Evolutionary conservation across 1,284 basidiomycete genomes (phyloP), one percentile per base, ranked within the genome.

Genomic region (Fomitopsis palustris): DNA sequence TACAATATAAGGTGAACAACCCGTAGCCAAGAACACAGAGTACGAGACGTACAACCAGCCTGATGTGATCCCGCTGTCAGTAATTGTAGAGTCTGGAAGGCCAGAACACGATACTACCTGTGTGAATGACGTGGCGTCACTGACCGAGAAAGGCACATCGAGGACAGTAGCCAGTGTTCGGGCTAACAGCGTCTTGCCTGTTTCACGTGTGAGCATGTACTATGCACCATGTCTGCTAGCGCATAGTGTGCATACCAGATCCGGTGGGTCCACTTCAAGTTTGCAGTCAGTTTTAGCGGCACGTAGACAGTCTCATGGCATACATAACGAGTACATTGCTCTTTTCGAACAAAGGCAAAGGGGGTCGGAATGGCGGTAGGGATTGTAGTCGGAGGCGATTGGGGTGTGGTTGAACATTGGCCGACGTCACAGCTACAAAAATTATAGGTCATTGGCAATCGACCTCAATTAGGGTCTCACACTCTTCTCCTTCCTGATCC

Each of bases 321-420:
- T 72, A 92, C 93, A 96, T 83, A 63, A 96, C 87, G 54, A 96
- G 77, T 1, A 96, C 92, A 70, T 97, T 96, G 69, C 92, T 95
- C 81, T 97, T 97, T 78, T 96, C 95, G 59, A 95, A 92, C 31
- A 84, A 68, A 39, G 86, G 81, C n/a, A 79, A 67, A 2, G 76
- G 72, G 57, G 76, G 67, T 54, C 77, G 78, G 21, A 80, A 67
- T 35, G 77, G 76, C 54, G 75, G 67, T 58, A 52, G 35, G 5
- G 78, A 72, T 55, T 74, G 72, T 61, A 70, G 72, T 25, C 63
- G 62, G 62, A 69, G 68, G 56, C 76, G 75, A 43, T 75, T 70
- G 12, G 78, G 76, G 67, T 78, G 75, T 43, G 88, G 88, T 58
- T 82, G 81, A 57, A 90, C 67, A 41, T 80, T 78, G 31, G 86